Percentiles rank a stretch among this genome's conserved stretches.
phyloP scores from a whole-genome alignment of 495 filamentous ascomycete species.

The Extremus antarcticus region DNA sequence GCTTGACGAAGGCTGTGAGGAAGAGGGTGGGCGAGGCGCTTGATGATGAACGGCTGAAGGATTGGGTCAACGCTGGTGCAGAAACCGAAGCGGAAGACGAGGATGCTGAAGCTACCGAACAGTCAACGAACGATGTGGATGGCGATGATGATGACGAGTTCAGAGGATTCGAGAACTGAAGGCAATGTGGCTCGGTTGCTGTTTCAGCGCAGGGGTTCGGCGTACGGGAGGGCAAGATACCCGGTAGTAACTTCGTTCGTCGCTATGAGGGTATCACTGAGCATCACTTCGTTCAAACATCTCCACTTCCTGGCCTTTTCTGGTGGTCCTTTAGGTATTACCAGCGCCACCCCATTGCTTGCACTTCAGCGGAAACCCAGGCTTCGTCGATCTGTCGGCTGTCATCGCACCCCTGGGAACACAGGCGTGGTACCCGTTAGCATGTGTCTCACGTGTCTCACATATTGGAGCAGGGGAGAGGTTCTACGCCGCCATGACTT shows the following conservation, averaged over 20 bases:
- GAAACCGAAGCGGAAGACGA: conserved; percentile 37
- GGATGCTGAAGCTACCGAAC: conserved; percentile 59
- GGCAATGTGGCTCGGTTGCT: neutral
- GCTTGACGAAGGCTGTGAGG: conserved; percentile 61
- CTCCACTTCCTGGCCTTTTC: neutral
- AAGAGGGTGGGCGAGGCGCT: conserved; percentile 59
- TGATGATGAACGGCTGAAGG: conserved; percentile 59
- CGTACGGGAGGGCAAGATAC: neutral
- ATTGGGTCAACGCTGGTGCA: conserved; percentile 41
- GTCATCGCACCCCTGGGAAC: conserved; percentile 69
- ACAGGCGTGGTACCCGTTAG: too few species aligned
- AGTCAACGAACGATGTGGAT: neutral
- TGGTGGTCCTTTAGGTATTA: neutral
- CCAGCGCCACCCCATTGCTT: neutral
- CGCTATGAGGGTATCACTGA: too few species aligned
- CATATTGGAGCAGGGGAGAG: too few species aligned
- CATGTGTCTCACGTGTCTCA: too few species aligned
- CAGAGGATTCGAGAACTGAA: conserved; percentile 60
- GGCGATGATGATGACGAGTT: conserved; percentile 47
- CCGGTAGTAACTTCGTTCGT: neutral
- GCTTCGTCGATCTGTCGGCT: conserved; percentile 37
- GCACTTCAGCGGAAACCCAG: conserved; percentile 36
- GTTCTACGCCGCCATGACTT: too few species aligned
- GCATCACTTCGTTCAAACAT: too few species aligned
- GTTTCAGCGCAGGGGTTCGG: conserved; percentile 16